Base-by-base conservation (phyloP, 2,329 filamentous ascomycete species). In the Paraphaeosphaeria minitans region DNA sequence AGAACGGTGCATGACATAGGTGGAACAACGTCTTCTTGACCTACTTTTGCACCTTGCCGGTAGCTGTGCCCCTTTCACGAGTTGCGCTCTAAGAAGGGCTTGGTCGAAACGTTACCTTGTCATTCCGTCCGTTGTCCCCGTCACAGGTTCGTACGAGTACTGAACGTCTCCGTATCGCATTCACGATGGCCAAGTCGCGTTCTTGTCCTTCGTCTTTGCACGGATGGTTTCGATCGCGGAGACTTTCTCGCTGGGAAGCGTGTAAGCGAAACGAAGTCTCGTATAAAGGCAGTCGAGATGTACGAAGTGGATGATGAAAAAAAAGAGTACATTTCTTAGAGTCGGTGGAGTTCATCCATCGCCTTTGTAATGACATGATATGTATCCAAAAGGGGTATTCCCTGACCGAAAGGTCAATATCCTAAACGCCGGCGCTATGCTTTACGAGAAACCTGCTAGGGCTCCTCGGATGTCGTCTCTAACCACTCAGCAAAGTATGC, bases 401-500 rank as follows among this genome's bases (percentile, higher is more conserved):
- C 50, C 31, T 35, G 33, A 57, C 48, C 22, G 41, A 60, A 45
- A 49, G 43, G 33, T 49, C 37, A 21, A 47, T 51, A 51, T 58
- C 46, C 46, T 22, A 53, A 68, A 69, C 70, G 68, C 70, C 68
- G 29, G 59, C 63, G 69, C 68, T 69, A 71, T 71, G 69, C 66
- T 55, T 59, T 56, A 50, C 22, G 29, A 14, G 13, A 39, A 59
- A 13, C 4, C 14, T 27, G 10, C 61, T 59, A 67, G 27, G 67
- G 54, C 43, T 69, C 66, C 42, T 72, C 72, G 1, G 72, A 74
- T 35, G 71, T 64, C 0, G 73, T 74, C 46, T 69, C 69, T 21
- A 97, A 78, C 95, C 95, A 99, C 53, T 88, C 85, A 63, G 90
- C 85, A 72, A 96, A 97, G 74, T 99, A 99, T 55, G 92, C 89